Percentiles rank a stretch among this genome's conserved stretches.
Evolutionary conservation across 768 basidiomycete species (phyloP).

Genomic region (Porphyrellus cyaneotinctus): DNA sequence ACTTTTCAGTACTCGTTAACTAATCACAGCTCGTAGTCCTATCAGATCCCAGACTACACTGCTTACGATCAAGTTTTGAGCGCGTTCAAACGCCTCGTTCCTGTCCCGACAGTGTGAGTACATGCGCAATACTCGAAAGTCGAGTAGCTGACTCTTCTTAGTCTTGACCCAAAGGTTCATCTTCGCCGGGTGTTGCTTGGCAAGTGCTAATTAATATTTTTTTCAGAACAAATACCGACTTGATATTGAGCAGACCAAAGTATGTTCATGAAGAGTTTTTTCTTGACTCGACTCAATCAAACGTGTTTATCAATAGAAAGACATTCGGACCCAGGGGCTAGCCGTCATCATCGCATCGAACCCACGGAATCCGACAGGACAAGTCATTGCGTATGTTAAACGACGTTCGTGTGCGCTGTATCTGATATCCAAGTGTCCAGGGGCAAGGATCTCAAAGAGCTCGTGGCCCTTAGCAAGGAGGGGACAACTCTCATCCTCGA

Average conservation of each 20-base stretch:
- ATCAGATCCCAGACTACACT: constrained; percentile 91
- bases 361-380: constrained; percentile 97
- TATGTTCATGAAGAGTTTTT: constrained; percentile 19
- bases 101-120: constrained; percentile 84
- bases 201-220: constrained; percentile 7
- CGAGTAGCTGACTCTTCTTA: constrained; percentile 16
- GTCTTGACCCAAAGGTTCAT: constrained; percentile 44
- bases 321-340: constrained; percentile 79
- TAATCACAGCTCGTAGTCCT: constrained; percentile 46
- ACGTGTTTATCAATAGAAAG: constrained; percentile 43
- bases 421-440: constrained; percentile 32
- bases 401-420: neutral
- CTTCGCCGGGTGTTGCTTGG: neutral
- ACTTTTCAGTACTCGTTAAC: neutral
- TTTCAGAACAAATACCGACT: constrained; percentile 63
- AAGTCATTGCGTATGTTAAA: constrained; percentile 57
- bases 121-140: neutral
- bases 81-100: constrained; percentile 85
- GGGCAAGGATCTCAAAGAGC: constrained; percentile 76
- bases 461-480: constrained; percentile 70
- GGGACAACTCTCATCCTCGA: constrained; percentile 82
- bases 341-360: constrained; percentile 87
- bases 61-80: constrained; percentile 81
- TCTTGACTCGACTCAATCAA: constrained; percentile 4
- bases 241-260: constrained; percentile 77